A percentile compares a stretch with the other conserved stretches of the same genome.
Evolutionary conservation across 2,329 filamentous ascomycete genomes (phyloP).

Genomic region (Cladosporium austrohemisphaericum): DNA sequence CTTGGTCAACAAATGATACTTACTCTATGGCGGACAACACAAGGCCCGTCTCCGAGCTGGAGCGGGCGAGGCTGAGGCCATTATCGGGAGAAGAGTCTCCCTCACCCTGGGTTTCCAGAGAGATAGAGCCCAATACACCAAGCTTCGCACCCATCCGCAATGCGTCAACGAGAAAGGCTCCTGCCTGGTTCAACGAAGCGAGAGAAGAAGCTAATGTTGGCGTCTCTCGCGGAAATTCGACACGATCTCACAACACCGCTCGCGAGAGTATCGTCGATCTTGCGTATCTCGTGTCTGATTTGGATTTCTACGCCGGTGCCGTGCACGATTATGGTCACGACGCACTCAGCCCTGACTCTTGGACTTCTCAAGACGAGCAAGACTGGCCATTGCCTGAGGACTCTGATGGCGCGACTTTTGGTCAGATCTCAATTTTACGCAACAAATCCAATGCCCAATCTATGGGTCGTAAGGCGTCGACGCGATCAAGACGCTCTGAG

Average conservation of each 20-base stretch:
- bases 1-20: constrained; percentile 13
- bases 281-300: constrained; percentile 34
- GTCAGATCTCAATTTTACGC: constrained; percentile 31
- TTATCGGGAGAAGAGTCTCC: constrained; percentile 28
- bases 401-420: constrained; percentile 26
- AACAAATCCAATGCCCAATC: constrained; percentile 25
- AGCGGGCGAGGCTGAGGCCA: constrained; percentile 14
- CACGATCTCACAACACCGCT: constrained; percentile 26
- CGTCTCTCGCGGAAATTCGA: constrained; percentile 20
- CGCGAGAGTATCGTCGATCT: constrained; percentile 33
- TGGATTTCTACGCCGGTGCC: constrained; percentile 36
- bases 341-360: constrained; percentile 23
- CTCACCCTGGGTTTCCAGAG: constrained; percentile 32
- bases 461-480: constrained; percentile 28
- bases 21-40: constrained; percentile 12
- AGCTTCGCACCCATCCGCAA: constrained; percentile 25
- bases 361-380: constrained; percentile 27
- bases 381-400: constrained; percentile 24
- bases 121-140: constrained; percentile 19
- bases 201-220: constrained; percentile 23
- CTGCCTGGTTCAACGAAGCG: constrained; percentile 32
- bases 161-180: constrained; percentile 23
- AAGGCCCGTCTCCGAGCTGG: constrained; percentile 13
- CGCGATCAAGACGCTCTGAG: constrained; percentile 28
- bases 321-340: constrained; percentile 34